phyloP scores from a whole-genome alignment of 1,284 basidiomycete species.

The Thelephora terrestris region DNA sequence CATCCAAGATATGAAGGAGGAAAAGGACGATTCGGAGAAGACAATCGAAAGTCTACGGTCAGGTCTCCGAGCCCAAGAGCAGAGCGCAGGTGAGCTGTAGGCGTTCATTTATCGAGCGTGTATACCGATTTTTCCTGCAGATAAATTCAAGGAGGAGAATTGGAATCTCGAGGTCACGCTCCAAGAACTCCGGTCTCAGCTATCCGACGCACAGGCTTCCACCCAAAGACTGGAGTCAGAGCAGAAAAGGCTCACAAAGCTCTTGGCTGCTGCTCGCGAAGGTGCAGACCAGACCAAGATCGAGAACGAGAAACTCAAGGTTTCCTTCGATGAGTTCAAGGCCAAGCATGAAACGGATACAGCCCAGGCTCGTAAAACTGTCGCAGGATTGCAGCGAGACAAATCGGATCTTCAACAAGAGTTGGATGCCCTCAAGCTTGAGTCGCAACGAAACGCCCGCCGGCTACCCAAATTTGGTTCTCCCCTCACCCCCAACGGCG shows the following conservation, averaged over 20 bases:
- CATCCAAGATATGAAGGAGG: constrained; percentile 78
- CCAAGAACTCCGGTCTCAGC: constrained; percentile 76
- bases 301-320: constrained; percentile 70
- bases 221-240: constrained; percentile 73
- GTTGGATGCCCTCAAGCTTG: constrained; percentile 65
- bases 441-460: constrained; percentile 50
- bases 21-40: constrained; percentile 76
- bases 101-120: neutral
- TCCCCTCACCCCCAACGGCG: constrained; percentile 54
- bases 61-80: constrained; percentile 68
- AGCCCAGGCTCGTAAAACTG: constrained; percentile 80
- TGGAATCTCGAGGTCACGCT: constrained; percentile 95
- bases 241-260: constrained; percentile 70
- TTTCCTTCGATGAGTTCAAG: constrained; percentile 65
- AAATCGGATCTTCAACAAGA: constrained; percentile 84
- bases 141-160: constrained; percentile 94
- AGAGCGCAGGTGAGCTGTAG: constrained; percentile 53
- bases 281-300: constrained; percentile 78
- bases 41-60: constrained; percentile 61
- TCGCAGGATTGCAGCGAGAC: constrained; percentile 83
- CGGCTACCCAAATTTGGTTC: constrained; percentile 56
- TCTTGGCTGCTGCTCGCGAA: constrained; percentile 68
- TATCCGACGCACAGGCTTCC: constrained; percentile 56
- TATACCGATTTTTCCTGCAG: constrained; percentile 20
- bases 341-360: constrained; percentile 90